Evolutionary conservation across 1,284 basidiomycete species (phyloP).

Genomic region (Entoloma clypeatum): DNA sequence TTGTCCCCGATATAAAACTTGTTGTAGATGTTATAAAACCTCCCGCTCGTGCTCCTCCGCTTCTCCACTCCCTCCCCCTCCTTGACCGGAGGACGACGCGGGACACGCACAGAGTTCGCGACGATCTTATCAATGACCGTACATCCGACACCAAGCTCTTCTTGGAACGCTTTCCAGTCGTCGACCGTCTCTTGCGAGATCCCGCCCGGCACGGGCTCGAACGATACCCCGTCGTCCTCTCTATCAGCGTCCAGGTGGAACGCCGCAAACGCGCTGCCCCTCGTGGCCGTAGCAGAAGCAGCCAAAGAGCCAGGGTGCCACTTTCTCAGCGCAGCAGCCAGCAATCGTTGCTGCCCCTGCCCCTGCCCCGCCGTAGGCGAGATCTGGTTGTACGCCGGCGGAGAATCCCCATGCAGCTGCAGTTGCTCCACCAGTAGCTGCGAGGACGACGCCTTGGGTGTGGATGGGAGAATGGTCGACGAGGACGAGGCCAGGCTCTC

Average conservation of each 20-base stretch:
- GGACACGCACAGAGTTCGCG: constrained; percentile 40
- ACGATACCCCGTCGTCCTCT: constrained; percentile 48
- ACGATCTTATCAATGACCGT: constrained; percentile 72
- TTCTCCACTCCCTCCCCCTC: constrained; percentile 28
- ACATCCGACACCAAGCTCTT: constrained; percentile 72
- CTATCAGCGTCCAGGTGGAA: too few relatives aligned
- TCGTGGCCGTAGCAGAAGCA: too few relatives aligned
- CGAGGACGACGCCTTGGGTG: constrained; percentile 55
- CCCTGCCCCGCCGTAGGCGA: constrained; percentile 41
- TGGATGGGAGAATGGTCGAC: constrained; percentile 63
- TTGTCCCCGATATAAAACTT: constrained; percentile 63
- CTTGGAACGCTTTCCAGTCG: constrained; percentile 74
- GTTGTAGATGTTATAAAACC: constrained; percentile 82
- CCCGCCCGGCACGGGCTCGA: constrained; percentile 47
- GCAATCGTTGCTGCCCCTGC: constrained; percentile 47
- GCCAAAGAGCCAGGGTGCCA: constrained; percentile 70
- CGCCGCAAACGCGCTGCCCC: too few relatives aligned
- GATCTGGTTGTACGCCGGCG: constrained; percentile 64
- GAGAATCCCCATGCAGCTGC: too few relatives aligned
- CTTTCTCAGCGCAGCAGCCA: constrained; percentile 58
- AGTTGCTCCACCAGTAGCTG: too few relatives aligned
- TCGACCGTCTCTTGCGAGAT: constrained; percentile 59
- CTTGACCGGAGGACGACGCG: constrained; percentile 27
- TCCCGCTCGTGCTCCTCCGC: too few relatives aligned
- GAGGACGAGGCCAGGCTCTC: constrained; percentile 66